A percentile compares a stretch with the other conserved stretches of the same genome.
phyloP scores from a whole-genome alignment of 1,284 basidiomycete genomes.

The Fomes fomentarius region DNA sequence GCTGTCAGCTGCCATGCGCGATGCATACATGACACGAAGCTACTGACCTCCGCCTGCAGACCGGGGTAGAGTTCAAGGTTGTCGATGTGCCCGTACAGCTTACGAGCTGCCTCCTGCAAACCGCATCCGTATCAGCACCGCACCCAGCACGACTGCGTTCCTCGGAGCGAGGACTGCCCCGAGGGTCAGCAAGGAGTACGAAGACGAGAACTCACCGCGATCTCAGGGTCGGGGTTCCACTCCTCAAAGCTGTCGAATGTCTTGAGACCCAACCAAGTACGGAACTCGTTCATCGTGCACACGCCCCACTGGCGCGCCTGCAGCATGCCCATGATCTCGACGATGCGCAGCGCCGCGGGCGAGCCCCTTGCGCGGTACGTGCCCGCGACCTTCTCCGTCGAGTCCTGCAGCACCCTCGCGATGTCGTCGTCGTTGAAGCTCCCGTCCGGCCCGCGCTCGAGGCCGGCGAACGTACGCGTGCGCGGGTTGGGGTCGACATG shows the following conservation, averaged over 20 bases:
- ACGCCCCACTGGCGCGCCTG: conserved; percentile 74
- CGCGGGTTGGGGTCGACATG: conserved; percentile 41
- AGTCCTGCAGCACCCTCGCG: conserved; percentile 64
- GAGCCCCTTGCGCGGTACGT: conserved; percentile 79
- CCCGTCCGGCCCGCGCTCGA: conserved; percentile 57
- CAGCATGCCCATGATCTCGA: conserved; percentile 76
- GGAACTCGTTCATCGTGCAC: conserved; percentile 75
- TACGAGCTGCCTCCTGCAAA: conserved; percentile 61
- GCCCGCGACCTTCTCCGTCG: conserved; percentile 67
- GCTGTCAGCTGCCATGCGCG: not conserved
- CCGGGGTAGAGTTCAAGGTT: conserved; percentile 78
- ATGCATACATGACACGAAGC: not conserved
- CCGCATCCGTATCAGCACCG: conserved; percentile 1
- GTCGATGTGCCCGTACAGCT: conserved; percentile 75
- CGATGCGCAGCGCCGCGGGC: conserved; percentile 67
- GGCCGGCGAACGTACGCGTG: conserved; percentile 59
- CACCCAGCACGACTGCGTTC: not conserved
- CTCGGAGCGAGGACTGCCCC: too few relatives aligned
- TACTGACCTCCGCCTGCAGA: conserved; percentile 56
- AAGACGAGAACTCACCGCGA: conserved; percentile 49
- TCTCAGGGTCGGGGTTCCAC: conserved; percentile 74
- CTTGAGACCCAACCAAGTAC: conserved; percentile 56
- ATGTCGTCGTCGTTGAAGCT: conserved; percentile 72
- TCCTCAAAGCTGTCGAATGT: conserved; percentile 68
- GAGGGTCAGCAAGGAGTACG: not conserved